Evolutionary conservation across 371 early-diverging fungal species (phyloP), one percentile per base, ranked within the genome.

Genomic region (Mucor indicus): DNA sequence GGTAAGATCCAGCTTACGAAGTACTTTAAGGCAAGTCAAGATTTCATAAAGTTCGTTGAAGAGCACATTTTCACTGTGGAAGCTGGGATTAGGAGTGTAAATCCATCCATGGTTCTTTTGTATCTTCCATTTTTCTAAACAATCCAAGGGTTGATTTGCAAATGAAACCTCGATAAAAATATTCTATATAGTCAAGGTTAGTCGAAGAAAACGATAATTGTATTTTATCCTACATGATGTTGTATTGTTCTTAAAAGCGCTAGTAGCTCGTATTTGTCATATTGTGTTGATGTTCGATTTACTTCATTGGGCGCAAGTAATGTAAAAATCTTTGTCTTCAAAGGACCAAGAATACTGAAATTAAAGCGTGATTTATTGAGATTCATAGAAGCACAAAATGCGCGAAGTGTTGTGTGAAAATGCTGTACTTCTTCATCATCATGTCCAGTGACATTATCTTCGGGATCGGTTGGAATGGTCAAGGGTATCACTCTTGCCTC

Each of bases 321-420:
- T 0, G 42, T 48, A 49, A 73, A 55, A 8, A 23, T 10, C 15
- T 59, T 61, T 0, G 37, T 45, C 38, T 50, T 50, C 0, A 32
- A 4, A 3, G 61, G 42, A 12, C 48, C 52, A 0, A 25, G 33
- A 1, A 73, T 31, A 0, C 47, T 24, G 32, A 49, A 69, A 1
- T 55, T 35, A 30, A 60, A 60, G 4, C 74, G 54, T 2, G 54
- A 39, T 21, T 69, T 69, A 57, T 73, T 69, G 38, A 73, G 29
- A 36, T 69, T 69, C 39, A 73, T 54, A 1, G 74, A 57, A 2
- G 74, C 74, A 24, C 67, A 60, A 39, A 67, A 66, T 0, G 74
- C 69, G 24, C 62, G 57, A 7, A 73, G 23, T 0, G 60, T 44
- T 1, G 53, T 37, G 44, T 56, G 53, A 33, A 68, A 59, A 1